Percentiles rank a stretch among this genome's conserved stretches.
Conservation (phyloP, 2,329 filamentous ascomycete species). For the Aspergillus melleus region DNA sequence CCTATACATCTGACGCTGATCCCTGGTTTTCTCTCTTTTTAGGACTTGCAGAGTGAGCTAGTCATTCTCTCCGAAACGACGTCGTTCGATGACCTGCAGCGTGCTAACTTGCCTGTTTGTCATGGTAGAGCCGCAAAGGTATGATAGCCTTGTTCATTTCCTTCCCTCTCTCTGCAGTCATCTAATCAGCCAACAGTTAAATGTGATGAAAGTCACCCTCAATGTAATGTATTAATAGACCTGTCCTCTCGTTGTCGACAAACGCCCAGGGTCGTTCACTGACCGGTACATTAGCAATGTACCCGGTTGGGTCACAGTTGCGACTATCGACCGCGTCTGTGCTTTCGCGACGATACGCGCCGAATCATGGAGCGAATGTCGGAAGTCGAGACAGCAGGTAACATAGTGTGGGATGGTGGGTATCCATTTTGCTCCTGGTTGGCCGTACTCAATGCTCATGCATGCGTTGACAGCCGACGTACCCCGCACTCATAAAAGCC, state of each 20-base stretch:
- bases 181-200: conserved; percentile 43
- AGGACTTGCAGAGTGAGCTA: conserved; percentile 46
- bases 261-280: not conserved
- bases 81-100: not conserved
- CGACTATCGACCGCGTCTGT: conserved; percentile 58
- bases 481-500: conserved; percentile 26
- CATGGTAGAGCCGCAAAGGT: conserved; percentile 43
- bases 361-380: conserved; percentile 54
- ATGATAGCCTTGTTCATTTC: conserved; percentile 13
- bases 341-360: conserved; percentile 56
- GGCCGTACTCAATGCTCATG: conserved; percentile 1
- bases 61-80: conserved; percentile 1
- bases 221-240: conserved; percentile 50
- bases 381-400: conserved; percentile 53
- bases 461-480: conserved; percentile 26
- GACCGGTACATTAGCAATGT: conserved; percentile 47
- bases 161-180: not conserved
- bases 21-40: conserved; percentile 10
- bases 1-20: conserved; percentile 7
- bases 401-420: conserved; percentile 59
- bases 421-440: conserved; percentile 12
- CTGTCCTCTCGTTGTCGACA: not conserved
- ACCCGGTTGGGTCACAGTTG: conserved; percentile 56
- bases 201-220: conserved; percentile 57
- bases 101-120: conserved; percentile 13